A percentile compares a stretch with the other conserved stretches of the same genome.
Conservation (phyloP, 2,329 filamentous ascomycete genomes). For the Lecanicillium sp. region DNA sequence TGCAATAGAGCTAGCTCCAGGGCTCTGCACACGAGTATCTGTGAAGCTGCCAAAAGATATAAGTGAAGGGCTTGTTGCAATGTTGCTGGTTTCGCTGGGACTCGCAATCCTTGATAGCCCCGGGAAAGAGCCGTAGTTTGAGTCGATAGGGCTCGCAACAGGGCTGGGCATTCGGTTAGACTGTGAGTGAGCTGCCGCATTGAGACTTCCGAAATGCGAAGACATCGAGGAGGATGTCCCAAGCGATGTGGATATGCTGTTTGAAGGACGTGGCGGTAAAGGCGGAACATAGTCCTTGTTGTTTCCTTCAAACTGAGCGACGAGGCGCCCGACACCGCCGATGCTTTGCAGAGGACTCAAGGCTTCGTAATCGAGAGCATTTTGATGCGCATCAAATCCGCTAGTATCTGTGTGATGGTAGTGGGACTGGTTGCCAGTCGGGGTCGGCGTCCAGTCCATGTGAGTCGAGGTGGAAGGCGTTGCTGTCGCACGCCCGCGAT, state of each 20-base stretch:
- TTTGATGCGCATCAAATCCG: conserved; percentile 6
- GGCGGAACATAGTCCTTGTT: conserved; percentile 28
- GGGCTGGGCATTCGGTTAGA: conserved; percentile 24
- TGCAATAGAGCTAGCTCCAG: conserved; percentile 14
- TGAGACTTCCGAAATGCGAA: conserved; percentile 24
- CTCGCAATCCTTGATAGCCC: conserved; percentile 22
- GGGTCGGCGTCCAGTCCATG: conserved; percentile 31
- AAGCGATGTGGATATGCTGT: conserved; percentile 18
- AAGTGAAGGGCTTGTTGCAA: conserved; percentile 19
- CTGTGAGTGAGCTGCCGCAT: conserved; percentile 9
- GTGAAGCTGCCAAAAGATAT: conserved; percentile 25
- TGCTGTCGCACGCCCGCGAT: too few relatives aligned
- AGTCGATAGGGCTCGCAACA: conserved; percentile 21
- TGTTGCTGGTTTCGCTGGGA: conserved; percentile 19
- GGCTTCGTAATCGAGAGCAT: conserved; percentile 13
- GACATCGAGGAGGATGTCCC: conserved; percentile 18
- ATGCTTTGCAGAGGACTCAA: conserved; percentile 7
- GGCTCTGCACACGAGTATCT: conserved; percentile 20
- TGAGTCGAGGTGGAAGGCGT: conserved; percentile 1
- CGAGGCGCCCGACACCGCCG: conserved; percentile 26
- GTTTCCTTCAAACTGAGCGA: conserved; percentile 35
- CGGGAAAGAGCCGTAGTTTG: conserved; percentile 23
- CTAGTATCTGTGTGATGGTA: conserved; percentile 8
- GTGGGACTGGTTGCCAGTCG: conserved; percentile 19
- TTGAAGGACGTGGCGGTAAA: conserved; percentile 25